Percentiles rank a stretch among this genome's conserved stretches.
Evolutionary conservation across 345 rosid species (phyloP).

Genomic region (Populus pruinosa): DNA sequence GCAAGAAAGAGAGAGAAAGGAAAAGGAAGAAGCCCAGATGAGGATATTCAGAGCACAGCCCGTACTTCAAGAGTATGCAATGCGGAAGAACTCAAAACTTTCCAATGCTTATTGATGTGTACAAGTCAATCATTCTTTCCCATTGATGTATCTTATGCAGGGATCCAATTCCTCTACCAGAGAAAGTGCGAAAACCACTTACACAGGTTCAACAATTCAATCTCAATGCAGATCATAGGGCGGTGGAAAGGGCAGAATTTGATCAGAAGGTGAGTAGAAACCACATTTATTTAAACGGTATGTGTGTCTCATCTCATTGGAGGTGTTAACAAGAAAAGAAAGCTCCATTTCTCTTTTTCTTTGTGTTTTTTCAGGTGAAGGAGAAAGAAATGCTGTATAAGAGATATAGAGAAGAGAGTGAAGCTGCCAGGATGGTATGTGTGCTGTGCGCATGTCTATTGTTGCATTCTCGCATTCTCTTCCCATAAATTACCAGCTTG

Average conservation of each 20-base stretch:
- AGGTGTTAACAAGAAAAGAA: background rate
- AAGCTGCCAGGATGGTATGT: slow-evolving; percentile 74
- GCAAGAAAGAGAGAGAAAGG: slow-evolving; percentile 73
- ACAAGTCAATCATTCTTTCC: background rate
- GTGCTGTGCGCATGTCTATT: background rate
- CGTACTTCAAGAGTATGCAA: slow-evolving; percentile 64
- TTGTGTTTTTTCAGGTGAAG: slow-evolving; percentile 52
- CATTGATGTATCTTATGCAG: slow-evolving; percentile 29
- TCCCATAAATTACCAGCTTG: background rate
- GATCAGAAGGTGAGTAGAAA: slow-evolving; percentile 62
- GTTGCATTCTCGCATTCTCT: background rate
- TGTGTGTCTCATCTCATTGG: background rate
- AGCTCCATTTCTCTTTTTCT: background rate
- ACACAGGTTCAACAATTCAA: slow-evolving; percentile 71
- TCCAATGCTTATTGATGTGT: background rate
- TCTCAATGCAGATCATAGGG: slow-evolving; percentile 65
- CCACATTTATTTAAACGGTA: too few relatives aligned
- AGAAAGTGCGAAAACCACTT: slow-evolving; percentile 81
- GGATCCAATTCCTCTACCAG: slow-evolving; percentile 90
- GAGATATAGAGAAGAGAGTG: slow-evolving; percentile 93
- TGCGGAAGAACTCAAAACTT: background rate
- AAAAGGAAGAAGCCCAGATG: slow-evolving; percentile 64
- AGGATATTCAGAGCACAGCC: slow-evolving; percentile 83
- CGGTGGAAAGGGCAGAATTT: slow-evolving; percentile 81
- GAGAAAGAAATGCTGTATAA: slow-evolving; percentile 82